These are phyloP conservation scores for Marchantia polymorpha DNA, from an alignment of 225 moss, liverwort and hornwort genomes.

Conservation along the genomic window DNA sequence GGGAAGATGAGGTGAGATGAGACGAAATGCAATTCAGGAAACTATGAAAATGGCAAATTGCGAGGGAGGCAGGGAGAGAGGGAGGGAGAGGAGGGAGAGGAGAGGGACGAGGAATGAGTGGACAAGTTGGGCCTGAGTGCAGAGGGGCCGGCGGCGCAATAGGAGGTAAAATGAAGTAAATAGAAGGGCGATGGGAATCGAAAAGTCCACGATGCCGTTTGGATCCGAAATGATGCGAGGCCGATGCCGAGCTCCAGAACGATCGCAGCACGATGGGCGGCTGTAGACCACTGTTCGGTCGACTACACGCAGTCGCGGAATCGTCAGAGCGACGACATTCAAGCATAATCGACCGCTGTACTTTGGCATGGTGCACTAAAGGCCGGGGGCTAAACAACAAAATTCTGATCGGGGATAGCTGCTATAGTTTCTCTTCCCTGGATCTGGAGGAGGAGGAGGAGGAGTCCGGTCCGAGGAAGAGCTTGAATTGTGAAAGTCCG, in stretches of 20 bases:
- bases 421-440: not conserved
- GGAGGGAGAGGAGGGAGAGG: not conserved
- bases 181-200: not conserved
- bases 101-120: not conserved
- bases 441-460: not conserved
- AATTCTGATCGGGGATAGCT: not conserved
- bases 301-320: not conserved
- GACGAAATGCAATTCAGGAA: too few relatives aligned
- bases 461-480: not conserved
- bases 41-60: too few relatives aligned
- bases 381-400: not conserved
- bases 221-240: conserved; percentile 5
- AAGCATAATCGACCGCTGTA: conserved; percentile 1
- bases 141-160: not conserved
- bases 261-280: not conserved
- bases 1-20: too few relatives aligned
- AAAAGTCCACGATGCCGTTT: conserved; percentile 9
- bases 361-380: not conserved
- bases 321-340: not conserved
- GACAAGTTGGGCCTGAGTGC: not conserved
- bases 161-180: not conserved
- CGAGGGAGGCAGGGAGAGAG: not conserved
- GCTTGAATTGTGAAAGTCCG: not conserved
- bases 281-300: not conserved
- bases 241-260: not conserved